Evolutionary conservation across 345 rosid species (phyloP), one percentile per base, ranked within the genome.

Genomic region (Trapa incisa): DNA sequence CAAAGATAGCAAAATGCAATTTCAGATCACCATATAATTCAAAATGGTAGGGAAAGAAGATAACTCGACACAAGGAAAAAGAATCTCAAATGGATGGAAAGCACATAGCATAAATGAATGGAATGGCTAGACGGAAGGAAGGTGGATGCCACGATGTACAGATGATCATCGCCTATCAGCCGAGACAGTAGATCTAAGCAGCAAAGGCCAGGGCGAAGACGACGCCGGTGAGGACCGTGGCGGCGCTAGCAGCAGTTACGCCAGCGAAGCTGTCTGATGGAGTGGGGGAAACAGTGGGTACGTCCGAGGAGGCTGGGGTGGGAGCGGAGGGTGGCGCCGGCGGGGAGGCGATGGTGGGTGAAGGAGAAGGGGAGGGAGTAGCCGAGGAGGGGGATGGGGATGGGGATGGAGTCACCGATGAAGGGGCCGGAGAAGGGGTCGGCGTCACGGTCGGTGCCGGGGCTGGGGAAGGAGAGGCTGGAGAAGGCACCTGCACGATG

Each of bases 401-500:
- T 7, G 76, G 38, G 48, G 83, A 11, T 17, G 85, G 9, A 0
- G 74, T 67, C 6, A 69, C 16, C 0, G 84, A 50, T 0, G 80
- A 6, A 1, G 79, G 74, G 1, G 79, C 47, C 17, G 82, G 68
- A 6, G 72, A 0, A 14, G 77, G 67, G 0, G 86, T 11, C 1
- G 83, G 73, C 0, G 73, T 35, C 48, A 11, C 48, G 1, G 85
- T 50, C 0, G 92, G 75, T 3, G 71, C 32, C 0, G 84, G 37
- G 0, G 74, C 38, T 0, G 83, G 60, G 10, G 75, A 13, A 2
- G 81, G 81, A 4, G 85, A 15, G 35, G 58, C 47, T 1, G 91
- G 85, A 3, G 86, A 29, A 7, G 85, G 77, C 9, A 78, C 80
- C 0, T 89, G 90, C 45, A 89, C 43, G 13, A 41, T 35, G 37